phyloP scores from a whole-genome alignment of 2,329 filamentous ascomycete species.

The Colletotrichum horii region DNA sequence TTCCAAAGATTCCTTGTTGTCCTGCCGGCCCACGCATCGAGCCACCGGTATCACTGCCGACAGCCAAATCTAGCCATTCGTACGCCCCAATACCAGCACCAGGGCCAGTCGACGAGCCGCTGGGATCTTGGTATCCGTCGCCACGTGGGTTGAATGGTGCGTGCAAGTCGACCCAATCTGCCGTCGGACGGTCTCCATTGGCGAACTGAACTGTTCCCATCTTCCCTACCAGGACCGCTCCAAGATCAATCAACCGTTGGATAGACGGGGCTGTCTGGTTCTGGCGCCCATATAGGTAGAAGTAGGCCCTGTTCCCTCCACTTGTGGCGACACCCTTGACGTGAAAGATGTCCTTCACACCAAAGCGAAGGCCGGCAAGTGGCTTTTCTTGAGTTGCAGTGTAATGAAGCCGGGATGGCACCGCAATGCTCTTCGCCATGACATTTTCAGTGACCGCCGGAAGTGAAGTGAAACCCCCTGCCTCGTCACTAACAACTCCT shows the following conservation, averaged over 20 bases:
- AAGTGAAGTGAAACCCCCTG: not conserved
- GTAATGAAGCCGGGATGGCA: slow-evolving; percentile 58
- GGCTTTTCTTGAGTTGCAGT: slow-evolving; percentile 42
- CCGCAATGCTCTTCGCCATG: slow-evolving; percentile 26
- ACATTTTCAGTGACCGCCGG: not conserved
- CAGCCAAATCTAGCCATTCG: slow-evolving; percentile 26
- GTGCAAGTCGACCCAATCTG: slow-evolving; percentile 41
- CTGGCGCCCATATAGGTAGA: slow-evolving; percentile 52
- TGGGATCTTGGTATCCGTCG: slow-evolving; percentile 28
- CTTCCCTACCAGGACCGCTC: slow-evolving; percentile 54
- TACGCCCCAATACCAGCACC: slow-evolving; percentile 27
- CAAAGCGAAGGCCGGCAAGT: slow-evolving; percentile 54
- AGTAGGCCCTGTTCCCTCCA: slow-evolving; percentile 60
- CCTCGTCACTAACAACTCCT: not conserved
- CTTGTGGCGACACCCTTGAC: slow-evolving; percentile 55
- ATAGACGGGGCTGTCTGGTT: slow-evolving; percentile 53
- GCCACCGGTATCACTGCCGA: slow-evolving; percentile 26
- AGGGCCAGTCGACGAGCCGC: slow-evolving; percentile 25
- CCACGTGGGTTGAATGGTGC: slow-evolving; percentile 33
- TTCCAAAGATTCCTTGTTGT: slow-evolving; percentile 46
- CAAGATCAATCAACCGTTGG: slow-evolving; percentile 60
- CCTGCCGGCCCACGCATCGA: slow-evolving; percentile 37
- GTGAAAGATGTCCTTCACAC: slow-evolving; percentile 64
- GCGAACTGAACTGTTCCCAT: slow-evolving; percentile 50
- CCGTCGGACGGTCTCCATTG: slow-evolving; percentile 43